A percentile compares a stretch with the other conserved stretches of the same genome.
Evolutionary conservation across 192 early-diverging fungal genomes (phyloP).

Genomic region (Mortierella hygrophila): DNA sequence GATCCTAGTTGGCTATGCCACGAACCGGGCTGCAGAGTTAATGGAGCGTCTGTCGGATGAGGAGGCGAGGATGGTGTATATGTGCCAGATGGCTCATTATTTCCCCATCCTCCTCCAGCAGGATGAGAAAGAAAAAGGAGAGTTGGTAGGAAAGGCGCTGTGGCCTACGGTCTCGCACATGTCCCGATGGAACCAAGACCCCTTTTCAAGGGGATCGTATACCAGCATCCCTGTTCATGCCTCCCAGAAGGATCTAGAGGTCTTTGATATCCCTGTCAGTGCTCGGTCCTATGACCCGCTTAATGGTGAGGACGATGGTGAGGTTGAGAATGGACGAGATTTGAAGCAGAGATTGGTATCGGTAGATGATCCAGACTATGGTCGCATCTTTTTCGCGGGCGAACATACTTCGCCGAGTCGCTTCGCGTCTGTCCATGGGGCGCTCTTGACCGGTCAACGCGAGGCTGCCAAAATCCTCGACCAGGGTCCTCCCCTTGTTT

Average conservation of each 20-base stretch:
- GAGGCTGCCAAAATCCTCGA: conserved; percentile 40
- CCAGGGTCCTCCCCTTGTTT: not conserved
- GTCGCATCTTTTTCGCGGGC: conserved; percentile 59
- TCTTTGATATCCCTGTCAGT: conserved; percentile 45
- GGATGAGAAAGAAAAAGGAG: not conserved
- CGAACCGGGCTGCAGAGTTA: conserved; percentile 41
- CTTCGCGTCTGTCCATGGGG: conserved; percentile 64
- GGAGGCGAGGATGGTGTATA: conserved; percentile 28
- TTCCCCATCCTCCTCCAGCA: conserved; percentile 12
- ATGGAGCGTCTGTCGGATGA: conserved; percentile 36
- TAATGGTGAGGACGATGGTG: conserved; percentile 6
- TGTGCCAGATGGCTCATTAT: conserved; percentile 51
- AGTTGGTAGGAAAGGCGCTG: conserved; percentile 21
- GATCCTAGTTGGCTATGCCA: conserved; percentile 45
- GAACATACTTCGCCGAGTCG: conserved; percentile 55
- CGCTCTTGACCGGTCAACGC: conserved; percentile 54
- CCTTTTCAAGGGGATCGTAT: conserved; percentile 60
- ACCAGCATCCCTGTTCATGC: conserved; percentile 56
- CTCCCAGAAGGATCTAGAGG: conserved; percentile 38
- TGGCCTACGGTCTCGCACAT: conserved; percentile 41
- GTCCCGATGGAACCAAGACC: conserved; percentile 59
- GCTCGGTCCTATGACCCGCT: conserved; percentile 12
- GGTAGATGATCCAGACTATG: conserved; percentile 26
- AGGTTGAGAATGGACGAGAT: not conserved
- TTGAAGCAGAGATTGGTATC: not conserved